phyloP scores from a whole-genome alignment of 1,284 basidiomycete genomes.

The Cryptococcus maquisensis region DNA sequence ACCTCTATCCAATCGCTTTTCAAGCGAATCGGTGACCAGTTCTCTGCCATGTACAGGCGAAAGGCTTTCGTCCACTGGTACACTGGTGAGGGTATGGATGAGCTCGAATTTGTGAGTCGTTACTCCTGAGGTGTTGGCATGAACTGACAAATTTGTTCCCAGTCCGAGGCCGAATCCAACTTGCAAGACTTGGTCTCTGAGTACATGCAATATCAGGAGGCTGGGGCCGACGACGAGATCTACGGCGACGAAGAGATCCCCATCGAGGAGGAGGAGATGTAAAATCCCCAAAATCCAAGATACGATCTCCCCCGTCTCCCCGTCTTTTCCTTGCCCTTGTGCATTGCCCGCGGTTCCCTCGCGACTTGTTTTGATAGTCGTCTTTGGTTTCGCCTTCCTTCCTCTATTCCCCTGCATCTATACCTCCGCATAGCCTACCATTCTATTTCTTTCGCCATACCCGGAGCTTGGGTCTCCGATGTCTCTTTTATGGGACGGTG shows the following conservation, averaged over 20 bases:
- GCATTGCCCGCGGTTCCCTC: constrained; percentile 1
- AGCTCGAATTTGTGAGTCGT: constrained; percentile 71
- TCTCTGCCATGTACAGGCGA: constrained; percentile 97
- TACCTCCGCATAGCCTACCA: constrained; percentile 5
- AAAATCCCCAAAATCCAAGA: constrained; percentile 6
- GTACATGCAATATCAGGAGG: constrained; percentile 96
- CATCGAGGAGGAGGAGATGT: constrained; percentile 39
- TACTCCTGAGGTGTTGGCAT: constrained; percentile 28
- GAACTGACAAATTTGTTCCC: constrained; percentile 55
- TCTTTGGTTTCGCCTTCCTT: constrained; percentile 7
- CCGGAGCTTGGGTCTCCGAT: constrained; percentile 39
- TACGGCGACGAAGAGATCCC: constrained; percentile 49
- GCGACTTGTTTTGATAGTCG: neutral
- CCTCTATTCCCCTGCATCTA: constrained; percentile 3
- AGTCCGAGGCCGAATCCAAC: constrained; percentile 87
- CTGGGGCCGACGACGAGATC: constrained; percentile 53
- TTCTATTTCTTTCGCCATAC: constrained; percentile 30
- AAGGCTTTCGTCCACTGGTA: constrained; percentile 99
- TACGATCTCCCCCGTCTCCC: constrained; percentile 1
- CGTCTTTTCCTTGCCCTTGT: neutral
- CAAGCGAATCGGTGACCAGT: constrained; percentile 95
- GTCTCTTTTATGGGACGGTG: constrained; percentile 46
- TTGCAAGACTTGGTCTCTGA: constrained; percentile 92
- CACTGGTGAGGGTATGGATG: constrained; percentile 98
- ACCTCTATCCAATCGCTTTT: constrained; percentile 96